Percentiles rank a stretch among this genome's conserved stretches.
phyloP scores from a whole-genome alignment of 2,329 filamentous ascomycete genomes.

The Penicillium sp. region DNA sequence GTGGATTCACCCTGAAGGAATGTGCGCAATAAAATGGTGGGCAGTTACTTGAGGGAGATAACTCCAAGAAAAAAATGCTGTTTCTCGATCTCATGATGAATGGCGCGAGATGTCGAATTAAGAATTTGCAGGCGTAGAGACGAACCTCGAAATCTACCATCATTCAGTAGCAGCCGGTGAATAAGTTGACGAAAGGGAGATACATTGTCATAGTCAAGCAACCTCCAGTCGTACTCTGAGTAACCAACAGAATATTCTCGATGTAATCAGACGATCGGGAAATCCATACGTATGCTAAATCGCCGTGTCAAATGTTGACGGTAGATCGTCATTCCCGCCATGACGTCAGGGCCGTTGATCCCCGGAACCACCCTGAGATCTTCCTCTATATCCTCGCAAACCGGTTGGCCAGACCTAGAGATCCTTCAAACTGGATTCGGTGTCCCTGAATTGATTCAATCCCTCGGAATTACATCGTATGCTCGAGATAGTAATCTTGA shows the following conservation, averaged over 20 bases:
- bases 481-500: neutral
- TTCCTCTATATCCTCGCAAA: neutral
- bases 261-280: neutral
- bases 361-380: neutral
- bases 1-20: slow-evolving; percentile 31
- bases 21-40: slow-evolving; percentile 1
- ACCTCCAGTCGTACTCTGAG: neutral
- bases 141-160: neutral
- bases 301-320: neutral
- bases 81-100: neutral
- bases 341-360: neutral
- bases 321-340: neutral
- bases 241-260: neutral
- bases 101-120: neutral
- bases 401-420: slow-evolving; percentile 3
- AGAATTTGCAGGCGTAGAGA: neutral
- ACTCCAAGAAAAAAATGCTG: neutral
- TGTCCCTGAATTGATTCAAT: slow-evolving; percentile 6
- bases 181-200: too few relatives aligned
- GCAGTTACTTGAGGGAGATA: neutral
- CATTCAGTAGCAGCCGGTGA: neutral
- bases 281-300: too few relatives aligned
- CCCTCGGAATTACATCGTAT: neutral
- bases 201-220: neutral
- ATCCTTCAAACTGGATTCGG: neutral